phyloP scores from a whole-genome alignment of 148 eudicot species.

The Nepenthes mirabilis region DNA sequence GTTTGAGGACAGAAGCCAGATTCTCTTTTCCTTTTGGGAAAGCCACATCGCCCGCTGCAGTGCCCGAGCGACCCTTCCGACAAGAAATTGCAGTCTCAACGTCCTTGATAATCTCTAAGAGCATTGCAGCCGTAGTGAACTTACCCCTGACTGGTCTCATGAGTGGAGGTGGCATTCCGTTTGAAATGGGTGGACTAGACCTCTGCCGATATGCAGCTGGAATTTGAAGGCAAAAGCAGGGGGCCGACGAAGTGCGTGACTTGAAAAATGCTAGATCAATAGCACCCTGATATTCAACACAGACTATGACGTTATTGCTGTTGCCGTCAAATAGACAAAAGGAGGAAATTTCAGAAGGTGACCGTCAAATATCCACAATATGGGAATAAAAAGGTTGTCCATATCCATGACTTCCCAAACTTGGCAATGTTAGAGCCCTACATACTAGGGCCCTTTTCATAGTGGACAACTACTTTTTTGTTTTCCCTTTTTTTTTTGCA shows the following conservation, averaged over 20 bases:
- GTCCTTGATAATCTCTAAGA: constrained; percentile 72
- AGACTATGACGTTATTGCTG: not conserved
- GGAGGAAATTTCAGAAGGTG: not conserved
- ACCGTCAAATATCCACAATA: too few species aligned
- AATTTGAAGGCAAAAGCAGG: constrained; percentile 86
- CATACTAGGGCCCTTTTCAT: too few species aligned
- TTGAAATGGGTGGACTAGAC: constrained; percentile 44
- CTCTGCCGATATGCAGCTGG: constrained; percentile 45
- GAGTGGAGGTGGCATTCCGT: constrained; percentile 56
- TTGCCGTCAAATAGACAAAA: not conserved
- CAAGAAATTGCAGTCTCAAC: constrained; percentile 74
- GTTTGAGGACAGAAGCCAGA: constrained; percentile 87
- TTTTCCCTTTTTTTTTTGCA: too few species aligned
- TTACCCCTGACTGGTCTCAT: constrained; percentile 54
- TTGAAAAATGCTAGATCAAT: constrained; percentile 73
- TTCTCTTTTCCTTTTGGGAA: constrained; percentile 97
- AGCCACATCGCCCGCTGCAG: constrained; percentile 97
- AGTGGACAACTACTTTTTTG: too few species aligned
- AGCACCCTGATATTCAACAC: constrained; percentile 42
- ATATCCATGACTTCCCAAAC: not conserved
- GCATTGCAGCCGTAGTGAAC: constrained; percentile 52
- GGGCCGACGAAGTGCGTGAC: constrained; percentile 46
- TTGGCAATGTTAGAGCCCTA: too few species aligned
- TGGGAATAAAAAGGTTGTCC: too few species aligned
- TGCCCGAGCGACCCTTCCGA: constrained; percentile 84